Conservation (phyloP, 2,329 filamentous ascomycete species). For the Microdochium nivale region DNA sequence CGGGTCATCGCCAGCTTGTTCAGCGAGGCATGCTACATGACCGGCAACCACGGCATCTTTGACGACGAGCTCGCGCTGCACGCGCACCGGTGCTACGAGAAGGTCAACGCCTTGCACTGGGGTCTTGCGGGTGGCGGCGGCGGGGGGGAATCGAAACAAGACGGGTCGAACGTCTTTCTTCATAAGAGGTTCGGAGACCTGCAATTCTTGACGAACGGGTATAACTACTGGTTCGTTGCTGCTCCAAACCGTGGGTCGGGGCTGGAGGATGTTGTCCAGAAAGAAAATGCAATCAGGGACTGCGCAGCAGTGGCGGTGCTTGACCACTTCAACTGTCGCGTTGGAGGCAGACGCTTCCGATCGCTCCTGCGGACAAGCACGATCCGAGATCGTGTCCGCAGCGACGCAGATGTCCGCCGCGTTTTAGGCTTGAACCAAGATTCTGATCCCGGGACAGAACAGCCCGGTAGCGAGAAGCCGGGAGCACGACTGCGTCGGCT, state of each 20-base stretch:
- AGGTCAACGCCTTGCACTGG: not conserved
- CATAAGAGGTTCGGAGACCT: not conserved
- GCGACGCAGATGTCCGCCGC: not conserved
- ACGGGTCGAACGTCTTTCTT: not conserved
- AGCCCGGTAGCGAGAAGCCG: not conserved
- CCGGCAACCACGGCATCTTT: not conserved
- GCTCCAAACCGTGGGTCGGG: not conserved
- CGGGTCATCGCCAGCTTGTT: not conserved
- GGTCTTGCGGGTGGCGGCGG: not conserved
- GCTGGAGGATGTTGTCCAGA: not conserved
- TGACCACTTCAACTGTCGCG: not conserved
- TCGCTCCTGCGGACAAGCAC: not conserved
- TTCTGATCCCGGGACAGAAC: not conserved
- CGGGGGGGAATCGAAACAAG: not conserved
- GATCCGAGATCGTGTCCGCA: not conserved
- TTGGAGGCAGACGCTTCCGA: not conserved
- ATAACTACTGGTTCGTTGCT: not conserved
- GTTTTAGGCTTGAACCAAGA: not conserved
- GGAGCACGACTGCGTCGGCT: not conserved
- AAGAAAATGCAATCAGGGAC: not conserved
- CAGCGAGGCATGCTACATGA: not conserved
- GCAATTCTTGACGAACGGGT: not conserved
- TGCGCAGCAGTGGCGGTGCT: not conserved
- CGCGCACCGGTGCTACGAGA: not conserved
- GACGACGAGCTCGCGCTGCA: not conserved